Base-by-base conservation (phyloP, 2,329 filamentous ascomycete genomes). In the Metarhizium humberi region DNA sequence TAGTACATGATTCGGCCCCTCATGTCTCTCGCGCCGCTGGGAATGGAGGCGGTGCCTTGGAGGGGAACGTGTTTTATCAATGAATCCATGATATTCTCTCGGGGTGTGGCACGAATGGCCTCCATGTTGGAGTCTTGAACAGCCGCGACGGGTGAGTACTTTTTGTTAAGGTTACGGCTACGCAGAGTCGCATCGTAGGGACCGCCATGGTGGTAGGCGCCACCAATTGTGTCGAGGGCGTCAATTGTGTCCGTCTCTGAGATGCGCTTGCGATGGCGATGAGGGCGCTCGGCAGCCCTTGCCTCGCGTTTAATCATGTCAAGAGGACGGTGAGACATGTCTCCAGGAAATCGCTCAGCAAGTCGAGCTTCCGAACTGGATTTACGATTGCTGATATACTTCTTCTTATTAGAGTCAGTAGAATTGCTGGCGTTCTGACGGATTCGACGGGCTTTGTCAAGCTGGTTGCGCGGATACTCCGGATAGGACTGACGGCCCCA, bases 131-230 rank as follows among this genome's bases (percentile, higher is more conserved):
- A 85, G 3, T 81, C 77, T 55, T 77, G 75, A 5, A 95, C 80
- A 2, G 92, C 92, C 32, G 87, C 90, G 7, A 96, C 73, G 0
- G 92, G 92, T 3, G 88, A 85, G 56, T 75, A 76, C 60, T 70
- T 71, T 62, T 75, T 77, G 63, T 83, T 77, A 4, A 73, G 76
- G 71, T 96, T 96, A 50, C 89, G 81, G 13, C 87, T 82, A 1
- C 86, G 76, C 53, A 90, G 77, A 2, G 89, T 87, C 10, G 92
- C 90, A 67, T 97, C 92, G 63, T 88, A 97, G 0, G 92, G 92
- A 0, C 92, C 92, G 60, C 87, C 89, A 64, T 97, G 92, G 69
- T 96, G 92, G 70, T 95, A 96, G 2, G 78, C 72, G 18, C 78
- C 78, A 52, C 81, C 80, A 45, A 78, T 69, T n/a, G 80, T 78